phyloP scores from a whole-genome alignment of 345 rosid species.

The Eucalyptus pauciflora region DNA sequence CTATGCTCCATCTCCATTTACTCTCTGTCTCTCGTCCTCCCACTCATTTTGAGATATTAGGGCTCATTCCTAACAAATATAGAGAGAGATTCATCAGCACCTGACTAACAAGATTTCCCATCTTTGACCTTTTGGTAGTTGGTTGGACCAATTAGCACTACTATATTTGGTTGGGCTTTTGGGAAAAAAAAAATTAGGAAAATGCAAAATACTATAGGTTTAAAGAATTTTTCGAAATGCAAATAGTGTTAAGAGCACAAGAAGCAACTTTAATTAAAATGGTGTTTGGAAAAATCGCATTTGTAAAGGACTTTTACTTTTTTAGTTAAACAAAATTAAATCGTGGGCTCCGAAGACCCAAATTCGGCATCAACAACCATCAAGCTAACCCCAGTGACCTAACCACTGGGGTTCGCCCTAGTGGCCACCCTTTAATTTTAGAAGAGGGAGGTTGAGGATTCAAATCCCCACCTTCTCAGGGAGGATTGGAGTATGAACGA shows the following conservation, averaged over 20 bases:
- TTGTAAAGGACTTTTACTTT: no score
- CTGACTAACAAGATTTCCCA: not conserved
- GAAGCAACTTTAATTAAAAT: not conserved
- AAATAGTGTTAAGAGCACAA: no score
- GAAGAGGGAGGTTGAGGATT: no score
- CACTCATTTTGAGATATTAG: not conserved
- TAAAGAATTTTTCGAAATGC: not conserved
- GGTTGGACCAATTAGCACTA: not conserved
- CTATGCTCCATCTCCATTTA: not conserved
- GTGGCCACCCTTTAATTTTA: no score
- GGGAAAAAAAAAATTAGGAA: not conserved
- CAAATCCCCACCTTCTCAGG: no score
- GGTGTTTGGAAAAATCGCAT: not conserved
- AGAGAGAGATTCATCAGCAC: not conserved
- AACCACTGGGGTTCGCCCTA: no score
- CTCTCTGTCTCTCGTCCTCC: not conserved
- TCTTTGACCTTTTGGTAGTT: not conserved
- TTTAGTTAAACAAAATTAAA: no score
- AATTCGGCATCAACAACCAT: not conserved
- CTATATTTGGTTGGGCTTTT: not conserved
- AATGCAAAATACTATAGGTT: no score
- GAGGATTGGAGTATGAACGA: no score
- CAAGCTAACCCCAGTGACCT: not conserved
- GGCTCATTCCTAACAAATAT: not conserved
- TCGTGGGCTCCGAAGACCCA: not conserved